Evolutionary conservation across 108 stramenopile genomes (phyloP).

Genomic region (Bacterosira constricta): DNA sequence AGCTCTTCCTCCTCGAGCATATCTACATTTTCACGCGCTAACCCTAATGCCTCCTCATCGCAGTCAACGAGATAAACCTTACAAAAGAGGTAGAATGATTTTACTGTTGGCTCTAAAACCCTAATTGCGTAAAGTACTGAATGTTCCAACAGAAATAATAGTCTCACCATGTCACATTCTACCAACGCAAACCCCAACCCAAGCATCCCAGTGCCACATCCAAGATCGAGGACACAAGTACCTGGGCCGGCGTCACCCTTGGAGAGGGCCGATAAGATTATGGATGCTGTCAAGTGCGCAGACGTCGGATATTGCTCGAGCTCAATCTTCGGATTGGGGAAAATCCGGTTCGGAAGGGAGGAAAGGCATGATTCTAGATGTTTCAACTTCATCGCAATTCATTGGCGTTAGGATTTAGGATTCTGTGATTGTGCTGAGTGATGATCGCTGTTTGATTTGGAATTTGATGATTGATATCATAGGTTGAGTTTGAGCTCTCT

Average conservation of each 20-base stretch:
- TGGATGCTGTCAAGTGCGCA: conserved; percentile 76
- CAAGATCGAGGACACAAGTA: conserved; percentile 82
- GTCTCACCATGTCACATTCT: conserved; percentile 56
- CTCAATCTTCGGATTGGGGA: conserved; percentile 65
- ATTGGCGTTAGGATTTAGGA: no score
- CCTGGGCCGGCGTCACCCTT: conserved; percentile 67
- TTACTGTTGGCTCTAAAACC: no score
- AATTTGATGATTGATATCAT: no score
- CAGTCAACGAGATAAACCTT: conserved; percentile 74
- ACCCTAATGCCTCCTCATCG: conserved; percentile 75
- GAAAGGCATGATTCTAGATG: conserved; percentile 92
- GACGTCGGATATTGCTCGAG: conserved; percentile 94
- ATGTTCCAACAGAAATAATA: no score
- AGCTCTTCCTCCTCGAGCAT: conserved; percentile 43
- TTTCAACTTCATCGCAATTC: conserved; percentile 79
- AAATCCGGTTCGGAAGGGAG: conserved; percentile 61
- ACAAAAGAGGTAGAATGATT: neutral
- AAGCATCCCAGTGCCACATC: conserved; percentile 96
- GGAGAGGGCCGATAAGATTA: conserved; percentile 72
- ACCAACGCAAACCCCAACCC: conserved; percentile 76
- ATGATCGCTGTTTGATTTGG: no score
- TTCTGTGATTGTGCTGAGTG: no score
- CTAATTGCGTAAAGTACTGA: no score
- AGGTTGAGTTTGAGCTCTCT: neutral
- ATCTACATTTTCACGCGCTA: conserved; percentile 70